Evolutionary conservation across 2,329 filamentous ascomycete species (phyloP).

Genomic region (Graphilbum sp.): DNA sequence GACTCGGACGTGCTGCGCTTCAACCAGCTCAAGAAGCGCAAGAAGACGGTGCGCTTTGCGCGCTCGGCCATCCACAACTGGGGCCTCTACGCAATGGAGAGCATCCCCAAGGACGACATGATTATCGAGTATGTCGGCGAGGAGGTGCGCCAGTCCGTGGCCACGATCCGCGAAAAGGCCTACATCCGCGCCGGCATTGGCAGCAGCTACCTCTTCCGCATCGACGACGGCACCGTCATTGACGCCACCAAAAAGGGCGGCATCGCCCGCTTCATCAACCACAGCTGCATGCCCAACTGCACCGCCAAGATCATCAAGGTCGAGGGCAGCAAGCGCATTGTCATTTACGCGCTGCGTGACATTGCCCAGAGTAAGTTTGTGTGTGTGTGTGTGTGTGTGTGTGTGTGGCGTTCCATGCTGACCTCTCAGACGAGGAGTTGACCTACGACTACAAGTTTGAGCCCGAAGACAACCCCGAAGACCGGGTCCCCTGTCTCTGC

Average conservation of each 20-base stretch:
- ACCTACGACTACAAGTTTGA: conserved; percentile 99
- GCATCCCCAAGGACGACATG: conserved; percentile 95
- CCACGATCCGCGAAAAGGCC: conserved; percentile 82
- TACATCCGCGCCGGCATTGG: conserved; percentile 96
- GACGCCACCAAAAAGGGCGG: conserved; percentile 98
- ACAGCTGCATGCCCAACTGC: conserved; percentile 95
- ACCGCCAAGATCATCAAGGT: conserved; percentile 99
- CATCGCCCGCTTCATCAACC: conserved; percentile 96
- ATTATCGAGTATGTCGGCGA: conserved; percentile 99
- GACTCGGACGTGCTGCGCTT: conserved; percentile 90
- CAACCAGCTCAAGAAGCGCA: conserved; percentile 98
- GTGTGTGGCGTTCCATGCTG: conserved; percentile 7
- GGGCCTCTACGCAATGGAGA: conserved; percentile 95
- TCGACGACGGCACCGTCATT: conserved; percentile 93
- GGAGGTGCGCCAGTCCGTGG: conserved; percentile 90
- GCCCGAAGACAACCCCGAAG: conserved; percentile 83
- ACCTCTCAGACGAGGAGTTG: conserved; percentile 72
- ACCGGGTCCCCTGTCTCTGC: conserved; percentile 94
- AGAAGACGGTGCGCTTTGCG: conserved; percentile 97
- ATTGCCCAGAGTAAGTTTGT: conserved; percentile 69
- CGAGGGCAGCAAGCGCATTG: conserved; percentile 93
- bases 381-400: background rate
- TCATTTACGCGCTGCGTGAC: conserved; percentile 94
- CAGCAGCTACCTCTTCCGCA: conserved; percentile 93
- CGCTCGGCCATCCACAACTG: conserved; percentile 97